Evolutionary conservation across 352 stramenopile species (phyloP).

Genomic region (Phytophthora multivora): DNA sequence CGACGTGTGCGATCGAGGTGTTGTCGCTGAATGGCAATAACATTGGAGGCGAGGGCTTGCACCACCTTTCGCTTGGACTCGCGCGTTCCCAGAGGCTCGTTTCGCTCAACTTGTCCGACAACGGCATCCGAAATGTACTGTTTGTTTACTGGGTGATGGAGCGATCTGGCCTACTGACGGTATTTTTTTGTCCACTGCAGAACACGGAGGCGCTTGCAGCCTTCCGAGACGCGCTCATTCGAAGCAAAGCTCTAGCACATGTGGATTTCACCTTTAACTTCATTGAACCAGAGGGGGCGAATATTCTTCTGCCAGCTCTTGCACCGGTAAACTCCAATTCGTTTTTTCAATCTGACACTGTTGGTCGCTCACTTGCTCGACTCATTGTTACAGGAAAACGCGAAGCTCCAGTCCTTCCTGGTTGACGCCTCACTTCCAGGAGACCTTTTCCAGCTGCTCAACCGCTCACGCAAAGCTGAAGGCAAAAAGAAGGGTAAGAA

Average conservation of each 20-base stretch:
- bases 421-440: conserved; percentile 75
- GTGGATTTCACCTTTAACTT: conserved; percentile 83
- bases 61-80: conserved; percentile 75
- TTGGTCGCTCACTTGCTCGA: not conserved
- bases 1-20: conserved; percentile 51
- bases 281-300: conserved; percentile 69
- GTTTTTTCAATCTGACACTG: not conserved
- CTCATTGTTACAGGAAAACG: conserved; percentile 44
- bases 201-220: conserved; percentile 51
- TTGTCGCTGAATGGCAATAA: conserved; percentile 73
- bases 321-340: conserved; percentile 34
- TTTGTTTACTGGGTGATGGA: no score
- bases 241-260: conserved; percentile 68
- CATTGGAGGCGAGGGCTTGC: conserved; percentile 60
- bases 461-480: conserved; percentile 70
- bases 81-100: conserved; percentile 56
- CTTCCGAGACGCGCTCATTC: conserved; percentile 69
- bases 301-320: conserved; percentile 63
- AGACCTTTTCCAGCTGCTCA: conserved; percentile 75
- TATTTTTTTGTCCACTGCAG: conserved; percentile 16
- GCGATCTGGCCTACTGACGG: no score
- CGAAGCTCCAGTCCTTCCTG: conserved; percentile 73
- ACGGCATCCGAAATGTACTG: conserved; percentile 72
- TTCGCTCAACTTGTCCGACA: conserved; percentile 81
- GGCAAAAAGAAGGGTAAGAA: conserved; percentile 86